Evolutionary conservation across 768 basidiomycete genomes (phyloP), one percentile per base, ranked within the genome.

Genomic region (Panellus pusillus): DNA sequence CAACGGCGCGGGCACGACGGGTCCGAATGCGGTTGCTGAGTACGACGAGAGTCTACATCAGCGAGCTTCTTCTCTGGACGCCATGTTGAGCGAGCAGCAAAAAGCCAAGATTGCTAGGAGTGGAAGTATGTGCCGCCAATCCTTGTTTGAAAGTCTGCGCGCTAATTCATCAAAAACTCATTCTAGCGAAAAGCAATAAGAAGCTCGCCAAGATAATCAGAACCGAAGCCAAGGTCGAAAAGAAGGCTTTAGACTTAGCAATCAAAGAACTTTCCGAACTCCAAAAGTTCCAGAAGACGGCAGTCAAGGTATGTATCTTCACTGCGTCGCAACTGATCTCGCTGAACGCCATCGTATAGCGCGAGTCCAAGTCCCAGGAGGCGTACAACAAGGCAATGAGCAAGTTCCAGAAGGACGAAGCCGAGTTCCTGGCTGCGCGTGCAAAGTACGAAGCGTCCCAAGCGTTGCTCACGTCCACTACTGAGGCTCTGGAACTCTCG

Each of bases 181-280:
- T 17, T 50, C 2, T 58, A 89, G 86, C 68, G 46, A 81, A 78
- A 60, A 81, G 88, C 43, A 78, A 79, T 7, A 83, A 79, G 61
- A 75, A 72, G 36, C 70, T 91, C 32, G 80, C 84, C 7, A 91
- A 82, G 64, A 79, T 93, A 32, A 81, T 92, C 62, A 84, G 80
- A 67, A 68, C 74, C 1, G 91, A 91, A 68, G 86, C 78, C 1
- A 84, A 83, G 63, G 74, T 79, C 1, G 89, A 91, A 68, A 83
- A 83, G 65, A 73, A 78, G 55, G 78, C 86, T 0, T 68, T 93
- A 18, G 68, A 72, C 18, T 72, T 80, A 5, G 82, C 85, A 4
- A 76, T 91, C 60, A 77, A 75, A 49, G 86, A 87, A 57, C 80
- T 92, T 18, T 77, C 78, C 3, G 73, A 82, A 27, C 68, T 91